Percentiles rank a stretch among this genome's conserved stretches.
Evolutionary conservation across 805 yeast species (phyloP).

Genomic region (Candida nemodendra): DNA sequence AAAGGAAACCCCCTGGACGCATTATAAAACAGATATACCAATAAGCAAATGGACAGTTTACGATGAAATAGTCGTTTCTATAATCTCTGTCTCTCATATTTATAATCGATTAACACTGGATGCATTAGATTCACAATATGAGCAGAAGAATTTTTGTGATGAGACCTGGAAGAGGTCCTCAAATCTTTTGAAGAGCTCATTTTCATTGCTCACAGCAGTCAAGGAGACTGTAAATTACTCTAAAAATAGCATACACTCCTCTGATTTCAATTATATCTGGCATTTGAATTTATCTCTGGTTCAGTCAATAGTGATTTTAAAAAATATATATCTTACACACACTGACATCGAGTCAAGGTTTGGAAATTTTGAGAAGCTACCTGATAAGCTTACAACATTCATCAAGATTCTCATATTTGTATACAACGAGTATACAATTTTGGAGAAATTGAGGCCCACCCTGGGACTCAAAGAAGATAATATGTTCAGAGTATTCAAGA

Average conservation of each 20-base stretch:
- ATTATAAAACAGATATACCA: slow-evolving; percentile 5
- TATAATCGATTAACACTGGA: slow-evolving; percentile 19
- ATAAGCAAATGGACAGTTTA: slow-evolving; percentile 20
- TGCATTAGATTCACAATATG: slow-evolving; percentile 11
- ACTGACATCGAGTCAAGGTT: slow-evolving; percentile 19
- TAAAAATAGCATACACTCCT: slow-evolving; percentile 3
- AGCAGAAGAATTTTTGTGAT: slow-evolving; percentile 8
- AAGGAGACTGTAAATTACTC: slow-evolving; percentile 5
- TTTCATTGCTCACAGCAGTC: slow-evolving; percentile 19
- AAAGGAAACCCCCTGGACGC: slow-evolving; percentile 19
- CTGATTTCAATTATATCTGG: slow-evolving; percentile 11
- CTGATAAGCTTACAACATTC: slow-evolving; percentile 19
- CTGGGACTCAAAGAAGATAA: not conserved
- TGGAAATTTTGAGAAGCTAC: slow-evolving; percentile 28
- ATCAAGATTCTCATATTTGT: slow-evolving; percentile 24
- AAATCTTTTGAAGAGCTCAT: slow-evolving; percentile 23
- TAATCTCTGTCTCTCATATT: slow-evolving; percentile 18
- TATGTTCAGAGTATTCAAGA: slow-evolving; percentile 1
- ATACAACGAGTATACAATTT: slow-evolving; percentile 19
- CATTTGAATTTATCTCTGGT: slow-evolving; percentile 20
- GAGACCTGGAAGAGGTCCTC: slow-evolving; percentile 25
- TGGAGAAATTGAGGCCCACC: slow-evolving; percentile 7
- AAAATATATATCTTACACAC: slow-evolving; percentile 19
- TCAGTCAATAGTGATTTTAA: slow-evolving; percentile 26
- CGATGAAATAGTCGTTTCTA: slow-evolving; percentile 25